Base-by-base conservation (phyloP, 768 basidiomycete genomes). In the Leucocoprinus leucothites region DNA sequence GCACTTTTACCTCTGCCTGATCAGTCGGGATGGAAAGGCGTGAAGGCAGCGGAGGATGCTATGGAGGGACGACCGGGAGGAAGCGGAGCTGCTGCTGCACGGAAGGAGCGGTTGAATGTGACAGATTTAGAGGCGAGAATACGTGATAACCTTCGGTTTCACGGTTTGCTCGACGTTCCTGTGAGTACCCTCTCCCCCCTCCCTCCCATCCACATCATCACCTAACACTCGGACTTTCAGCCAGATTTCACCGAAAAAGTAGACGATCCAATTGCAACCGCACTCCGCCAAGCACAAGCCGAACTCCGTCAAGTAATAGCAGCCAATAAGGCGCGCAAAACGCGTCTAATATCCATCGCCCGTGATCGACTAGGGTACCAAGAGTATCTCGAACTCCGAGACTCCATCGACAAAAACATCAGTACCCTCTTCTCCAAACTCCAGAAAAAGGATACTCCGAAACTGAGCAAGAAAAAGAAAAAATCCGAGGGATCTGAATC, bases 251-350 rank as follows among this genome's bases (percentile, higher is more conserved):
- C 82, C 21, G 78, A 84, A 43, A 84, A 87, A 57, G 88, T 94
- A 35, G 96, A 98, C 66, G 97, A 99, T 69, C 94, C 95, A 28
- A 91, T 99, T 47, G 87, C 94, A 7, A 85, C 90, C 1, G 89
- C 92, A 1, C 81, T 99, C 1, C 88, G 96, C 2, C 86, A 91
- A 41, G 90, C 92, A 16, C 97, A 99, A 67, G 73, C 79, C 13
- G 84, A 93, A 60, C 79, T 99, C 4, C 83, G 88, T 9, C 74
- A 73, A 5, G 89, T 98, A 47, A 76, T 89, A 2, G 80, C 85
- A 8, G 79, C 84, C 56, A 99, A 99, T 76, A 92, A 94, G 63
- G 82, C 83, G 2, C 86, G 96, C 11, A 89, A 89, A 66, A 70
- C 72, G 26, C 85, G 89, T 3, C 80, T 98, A 1, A 79, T 79